These are phyloP conservation scores for Geoglossum glabrum DNA, from an alignment of 495 filamentous ascomycete species.

Conservation along the genomic window DNA sequence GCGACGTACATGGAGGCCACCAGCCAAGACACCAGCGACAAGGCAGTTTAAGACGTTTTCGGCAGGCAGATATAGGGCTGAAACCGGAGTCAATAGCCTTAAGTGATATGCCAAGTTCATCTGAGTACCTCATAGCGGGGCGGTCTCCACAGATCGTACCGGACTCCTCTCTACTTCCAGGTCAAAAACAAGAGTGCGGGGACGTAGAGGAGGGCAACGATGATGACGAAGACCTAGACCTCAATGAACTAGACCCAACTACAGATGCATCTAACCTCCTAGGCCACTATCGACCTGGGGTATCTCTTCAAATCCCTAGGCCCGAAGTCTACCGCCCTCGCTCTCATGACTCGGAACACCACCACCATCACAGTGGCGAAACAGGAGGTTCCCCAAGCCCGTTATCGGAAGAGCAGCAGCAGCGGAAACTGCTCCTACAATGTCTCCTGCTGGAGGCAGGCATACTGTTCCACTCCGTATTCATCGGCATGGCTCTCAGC, in stretches of 20 bases:
- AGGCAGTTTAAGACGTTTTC: not conserved
- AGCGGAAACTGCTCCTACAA: slow-evolving; percentile 47
- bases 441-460: slow-evolving; percentile 66
- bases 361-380: slow-evolving; percentile 16
- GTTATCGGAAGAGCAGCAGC: slow-evolving; percentile 19
- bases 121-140: not conserved
- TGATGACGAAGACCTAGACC: slow-evolving; percentile 20
- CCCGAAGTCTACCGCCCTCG: slow-evolving; percentile 15
- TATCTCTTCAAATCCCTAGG: slow-evolving; percentile 12
- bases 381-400: slow-evolving; percentile 1
- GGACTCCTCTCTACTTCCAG: not conserved
- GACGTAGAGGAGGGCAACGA: not conserved
- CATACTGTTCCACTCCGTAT: slow-evolving; percentile 72
- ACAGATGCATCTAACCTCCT: slow-evolving; percentile 12
- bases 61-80: not conserved
- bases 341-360: not conserved
- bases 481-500: slow-evolving; percentile 79
- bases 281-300: slow-evolving; percentile 7
- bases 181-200: not conserved
- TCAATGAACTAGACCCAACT: slow-evolving; percentile 29
- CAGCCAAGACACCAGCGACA: not conserved
- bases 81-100: not conserved
- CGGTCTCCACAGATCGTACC: not conserved
- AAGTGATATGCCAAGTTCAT: not conserved
- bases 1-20: not conserved